Base-by-base conservation (phyloP, 1,284 basidiomycete species). In the Pseudozyma pruni region DNA sequence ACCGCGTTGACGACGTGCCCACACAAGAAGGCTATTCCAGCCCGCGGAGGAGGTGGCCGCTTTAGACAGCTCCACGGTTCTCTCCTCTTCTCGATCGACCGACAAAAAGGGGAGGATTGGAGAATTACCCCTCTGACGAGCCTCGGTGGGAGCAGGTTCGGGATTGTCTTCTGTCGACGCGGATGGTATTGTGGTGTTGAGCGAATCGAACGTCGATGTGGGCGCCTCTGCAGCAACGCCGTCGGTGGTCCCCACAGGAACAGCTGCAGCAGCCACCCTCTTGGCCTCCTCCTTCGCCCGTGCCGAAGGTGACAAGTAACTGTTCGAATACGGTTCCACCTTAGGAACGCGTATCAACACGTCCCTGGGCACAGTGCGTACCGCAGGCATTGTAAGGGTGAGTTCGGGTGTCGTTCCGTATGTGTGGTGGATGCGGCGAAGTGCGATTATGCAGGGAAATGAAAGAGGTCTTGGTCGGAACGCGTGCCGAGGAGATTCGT, bases 11-110 rank as follows among this genome's bases (percentile, higher is more conserved):
- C 73, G 55, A 2, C 76, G 35, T 10, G 76, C 76, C 76, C 76
- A 78, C 7, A 75, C 49, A 3, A 78, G 60, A 11, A 78, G 46
- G 20, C 60, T 67, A 66, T 78, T 78, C 76, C 76, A 78, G 9
- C 74, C 72, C 8, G 76, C 76, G 2, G 76, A 58, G 4, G 72
- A 75, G 2, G 74, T 75, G 25, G 62, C 64, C 9, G 62, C 72
- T 53, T 70, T 74, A 17, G 62, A 61, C 23, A 67, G 59, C 14
- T 59, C 49, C 0, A 68, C 55, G 8, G 63, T 62, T 33, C 62
- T 51, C 2, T 43, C 49, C 34, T 63, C 70, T 8, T 53, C 33
- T 31, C 63, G 41, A 5, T 63, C 56, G 8, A 47, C 27, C 8
- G 46, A 42, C 8, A 72, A 40, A 34, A 72, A 62, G 2, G 62